A percentile compares a stretch with the other conserved stretches of the same genome.
Conservation (phyloP, 305 asterid species). For the Solanum hybrid region DNA sequence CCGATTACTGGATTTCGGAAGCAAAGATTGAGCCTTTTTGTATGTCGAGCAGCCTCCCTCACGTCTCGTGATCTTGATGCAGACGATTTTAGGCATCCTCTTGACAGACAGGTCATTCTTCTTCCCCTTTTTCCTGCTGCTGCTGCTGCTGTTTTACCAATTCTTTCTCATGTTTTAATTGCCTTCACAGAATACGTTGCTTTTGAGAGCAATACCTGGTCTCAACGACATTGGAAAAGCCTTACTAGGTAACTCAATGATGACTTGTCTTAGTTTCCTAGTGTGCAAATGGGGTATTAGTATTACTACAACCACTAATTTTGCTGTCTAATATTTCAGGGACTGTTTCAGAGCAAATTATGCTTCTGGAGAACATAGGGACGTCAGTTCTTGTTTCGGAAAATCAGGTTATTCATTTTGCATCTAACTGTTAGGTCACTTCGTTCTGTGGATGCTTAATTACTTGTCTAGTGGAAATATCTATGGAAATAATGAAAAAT, state of each 20-base stretch:
- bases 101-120: constrained; percentile 68
- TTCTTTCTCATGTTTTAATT: background rate
- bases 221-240: constrained; percentile 72
- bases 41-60: constrained; percentile 50
- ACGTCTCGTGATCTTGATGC: constrained; percentile 67
- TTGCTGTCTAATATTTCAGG: constrained; percentile 31
- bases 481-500: background rate
- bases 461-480: background rate
- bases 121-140: background rate
- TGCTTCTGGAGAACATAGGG: constrained; percentile 95
- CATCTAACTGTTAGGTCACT: background rate
- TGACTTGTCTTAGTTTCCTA: background rate
- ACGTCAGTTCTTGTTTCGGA: constrained; percentile 80
- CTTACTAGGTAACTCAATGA: constrained; percentile 50
- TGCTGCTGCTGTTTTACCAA: background rate
- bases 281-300: background rate
- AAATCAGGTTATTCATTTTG: constrained; percentile 46
- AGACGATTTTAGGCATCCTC: constrained; percentile 90
- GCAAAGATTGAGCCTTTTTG: constrained; percentile 10
- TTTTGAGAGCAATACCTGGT: constrained; percentile 90
- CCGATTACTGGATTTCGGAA: constrained; percentile 15
- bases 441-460: background rate
- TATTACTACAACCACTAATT: background rate
- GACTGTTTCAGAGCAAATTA: constrained; percentile 74
- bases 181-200: constrained; percentile 61